Evolutionary conservation across 768 basidiomycete species (phyloP).

Genomic region (Tulasnella sp.): DNA sequence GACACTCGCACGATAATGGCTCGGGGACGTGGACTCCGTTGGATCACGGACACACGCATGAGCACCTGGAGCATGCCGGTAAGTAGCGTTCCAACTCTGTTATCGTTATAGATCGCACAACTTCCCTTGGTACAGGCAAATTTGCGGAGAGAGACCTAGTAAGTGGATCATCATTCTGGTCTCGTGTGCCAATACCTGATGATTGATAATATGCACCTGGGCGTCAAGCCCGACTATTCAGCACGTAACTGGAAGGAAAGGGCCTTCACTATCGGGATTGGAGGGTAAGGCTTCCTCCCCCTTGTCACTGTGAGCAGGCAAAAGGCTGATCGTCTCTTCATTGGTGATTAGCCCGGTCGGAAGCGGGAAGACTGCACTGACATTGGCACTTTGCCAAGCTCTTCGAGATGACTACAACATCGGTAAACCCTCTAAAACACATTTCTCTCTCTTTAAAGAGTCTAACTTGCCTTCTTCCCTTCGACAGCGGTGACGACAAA

Average conservation of each 20-base stretch:
- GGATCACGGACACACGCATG: constrained; percentile 94
- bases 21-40: constrained; percentile 29
- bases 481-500: constrained; percentile 86
- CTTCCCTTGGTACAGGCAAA: too few species aligned
- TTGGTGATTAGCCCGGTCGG: constrained; percentile 68
- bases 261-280: constrained; percentile 96
- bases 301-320: too few species aligned
- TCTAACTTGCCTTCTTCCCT: neutral
- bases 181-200: too few species aligned
- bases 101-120: too few species aligned
- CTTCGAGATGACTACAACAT: constrained; percentile 83
- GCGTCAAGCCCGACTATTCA: constrained; percentile 65
- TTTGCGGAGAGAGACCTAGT: constrained; percentile 77
- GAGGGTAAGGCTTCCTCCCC: constrained; percentile 53
- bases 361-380: constrained; percentile 92
- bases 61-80: constrained; percentile 85
- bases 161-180: neutral
- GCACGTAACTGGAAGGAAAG: constrained; percentile 79
- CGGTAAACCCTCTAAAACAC: constrained; percentile 51
- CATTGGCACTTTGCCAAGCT: constrained; percentile 76
- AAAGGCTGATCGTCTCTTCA: neutral
- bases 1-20: neutral
- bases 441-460: constrained; percentile 4
- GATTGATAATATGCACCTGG: too few species aligned
- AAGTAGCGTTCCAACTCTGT: constrained; percentile 20